phyloP scores from a whole-genome alignment of 202 grass and related monocot species.

The Carex arenaria region DNA sequence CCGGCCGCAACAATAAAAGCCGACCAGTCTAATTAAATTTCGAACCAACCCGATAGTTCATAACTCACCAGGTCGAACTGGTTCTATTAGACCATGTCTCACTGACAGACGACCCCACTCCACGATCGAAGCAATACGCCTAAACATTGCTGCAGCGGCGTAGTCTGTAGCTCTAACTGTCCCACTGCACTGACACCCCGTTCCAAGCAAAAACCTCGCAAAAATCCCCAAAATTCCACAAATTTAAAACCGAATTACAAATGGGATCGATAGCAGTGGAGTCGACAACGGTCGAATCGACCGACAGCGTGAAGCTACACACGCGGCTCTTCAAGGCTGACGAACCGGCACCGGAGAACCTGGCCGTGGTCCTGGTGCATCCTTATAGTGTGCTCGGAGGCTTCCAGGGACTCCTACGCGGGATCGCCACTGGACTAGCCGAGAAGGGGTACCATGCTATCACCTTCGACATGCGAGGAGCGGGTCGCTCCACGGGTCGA shows the following conservation, averaged over 20 bases:
- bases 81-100: not conserved
- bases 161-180: not conserved
- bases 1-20: not conserved
- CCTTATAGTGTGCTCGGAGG: slow-evolving; percentile 87
- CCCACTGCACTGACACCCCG: not conserved
- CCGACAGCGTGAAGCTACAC: slow-evolving; percentile 67
- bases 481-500: slow-evolving; percentile 62
- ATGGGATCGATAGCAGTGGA: slow-evolving; percentile 31
- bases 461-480: slow-evolving; percentile 96
- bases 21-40: not conserved
- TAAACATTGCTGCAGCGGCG: not conserved
- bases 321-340: slow-evolving; percentile 67
- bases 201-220: slow-evolving; percentile 1
- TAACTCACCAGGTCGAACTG: not conserved
- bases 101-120: not conserved
- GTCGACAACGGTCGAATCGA: slow-evolving; percentile 68
- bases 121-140: not conserved
- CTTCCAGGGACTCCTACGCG: slow-evolving; percentile 79
- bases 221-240: not conserved
- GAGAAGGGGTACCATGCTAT: slow-evolving; percentile 49
- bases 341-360: slow-evolving; percentile 24
- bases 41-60: not conserved
- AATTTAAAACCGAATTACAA: not conserved
- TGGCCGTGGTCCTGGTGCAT: slow-evolving; percentile 76
- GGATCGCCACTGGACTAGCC: slow-evolving; percentile 73